Percentiles rank a stretch among this genome's conserved stretches.
Conservation (phyloP, 495 filamentous ascomycete species). For the Aspergillus conjunctus region DNA sequence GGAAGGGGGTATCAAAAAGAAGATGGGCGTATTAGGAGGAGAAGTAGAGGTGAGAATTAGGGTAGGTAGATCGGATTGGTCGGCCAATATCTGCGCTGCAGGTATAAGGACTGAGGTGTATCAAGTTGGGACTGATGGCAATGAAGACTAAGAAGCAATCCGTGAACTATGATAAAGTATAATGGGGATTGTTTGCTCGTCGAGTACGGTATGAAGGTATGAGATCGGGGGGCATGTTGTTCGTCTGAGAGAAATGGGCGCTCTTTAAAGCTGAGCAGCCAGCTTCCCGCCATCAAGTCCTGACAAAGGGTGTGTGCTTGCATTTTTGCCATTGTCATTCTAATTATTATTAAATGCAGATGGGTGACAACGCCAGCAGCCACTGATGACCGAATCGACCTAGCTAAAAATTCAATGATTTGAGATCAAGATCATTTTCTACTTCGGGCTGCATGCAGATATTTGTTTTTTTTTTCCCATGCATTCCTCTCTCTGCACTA, state of each 20-base stretch:
- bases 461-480: constrained; percentile 4
- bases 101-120: not conserved
- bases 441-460: not conserved
- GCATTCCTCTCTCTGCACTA: not conserved
- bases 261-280: constrained; percentile 5
- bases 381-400: not conserved
- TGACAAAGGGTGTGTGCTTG: not conserved
- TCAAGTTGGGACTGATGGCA: no score
- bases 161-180: not conserved
- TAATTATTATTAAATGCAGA: not conserved
- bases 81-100: not conserved
- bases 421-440: constrained; percentile 6
- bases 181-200: not conserved
- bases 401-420: constrained; percentile 1
- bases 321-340: constrained; percentile 2
- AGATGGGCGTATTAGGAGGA: not conserved
- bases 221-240: not conserved
- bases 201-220: no score
- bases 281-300: not conserved
- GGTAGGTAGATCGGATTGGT: not conserved
- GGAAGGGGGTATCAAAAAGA: not conserved
- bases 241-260: not conserved
- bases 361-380: not conserved
- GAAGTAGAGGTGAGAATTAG: not conserved
- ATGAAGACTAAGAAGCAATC: no score